phyloP scores from a whole-genome alignment of 805 yeast genomes.

The Cyberlindnera petersonii region DNA sequence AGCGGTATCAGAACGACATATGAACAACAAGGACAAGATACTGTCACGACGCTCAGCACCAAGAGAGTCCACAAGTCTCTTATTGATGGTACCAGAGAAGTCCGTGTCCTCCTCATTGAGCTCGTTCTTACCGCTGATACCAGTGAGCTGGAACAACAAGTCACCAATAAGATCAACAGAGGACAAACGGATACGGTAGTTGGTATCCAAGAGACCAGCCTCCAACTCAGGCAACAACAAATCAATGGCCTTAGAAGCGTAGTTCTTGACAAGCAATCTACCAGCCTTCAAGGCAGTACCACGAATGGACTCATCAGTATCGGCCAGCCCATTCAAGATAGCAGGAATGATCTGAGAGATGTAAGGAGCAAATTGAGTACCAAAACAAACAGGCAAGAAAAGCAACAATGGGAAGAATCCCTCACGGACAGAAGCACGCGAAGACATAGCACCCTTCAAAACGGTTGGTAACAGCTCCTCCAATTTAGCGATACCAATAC shows the following conservation, averaged over 20 bases:
- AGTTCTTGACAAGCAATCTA: conserved; percentile 83
- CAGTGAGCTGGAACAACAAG: conserved; percentile 87
- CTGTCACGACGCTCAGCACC: conserved; percentile 89
- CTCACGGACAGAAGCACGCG: conserved; percentile 74
- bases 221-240: conserved; percentile 91
- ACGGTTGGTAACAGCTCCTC: conserved; percentile 86
- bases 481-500: conserved; percentile 80
- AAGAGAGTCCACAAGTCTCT: conserved; percentile 67
- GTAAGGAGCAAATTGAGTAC: conserved; percentile 86
- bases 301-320: conserved; percentile 77
- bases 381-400: conserved; percentile 92
- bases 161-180: conserved; percentile 96
- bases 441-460: conserved; percentile 61
- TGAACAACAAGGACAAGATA: conserved; percentile 77
- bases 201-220: conserved; percentile 76
- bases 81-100: conserved; percentile 48
- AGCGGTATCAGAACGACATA: conserved; percentile 89
- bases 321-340: conserved; percentile 87
- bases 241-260: conserved; percentile 90
- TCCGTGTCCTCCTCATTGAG: conserved; percentile 52
- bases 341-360: conserved; percentile 86
- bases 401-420: conserved; percentile 89
- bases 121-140: conserved; percentile 76
- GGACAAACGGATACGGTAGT: conserved; percentile 83
- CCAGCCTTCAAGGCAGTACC: conserved; percentile 92